phyloP scores from a whole-genome alignment of 2,329 filamentous ascomycete species.

The Trichophaea hybrida region DNA sequence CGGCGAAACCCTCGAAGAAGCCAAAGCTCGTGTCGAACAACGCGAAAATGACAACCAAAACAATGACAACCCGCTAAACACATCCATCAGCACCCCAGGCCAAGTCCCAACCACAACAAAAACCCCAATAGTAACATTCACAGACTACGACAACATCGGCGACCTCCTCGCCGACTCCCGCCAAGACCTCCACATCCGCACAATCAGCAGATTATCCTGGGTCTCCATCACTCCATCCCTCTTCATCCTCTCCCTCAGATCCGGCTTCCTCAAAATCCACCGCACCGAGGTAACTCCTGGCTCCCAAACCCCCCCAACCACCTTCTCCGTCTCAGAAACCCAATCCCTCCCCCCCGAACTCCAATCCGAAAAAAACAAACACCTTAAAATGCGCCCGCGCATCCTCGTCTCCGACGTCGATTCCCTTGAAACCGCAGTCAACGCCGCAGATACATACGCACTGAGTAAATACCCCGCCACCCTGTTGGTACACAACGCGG shows the following conservation, averaged over 20 bases:
- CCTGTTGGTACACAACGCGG: conserved; percentile 51
- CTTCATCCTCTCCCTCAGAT: conserved; percentile 55
- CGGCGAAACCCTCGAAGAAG: conserved; percentile 44
- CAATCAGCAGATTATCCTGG: conserved; percentile 65
- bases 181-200: conserved; percentile 62
- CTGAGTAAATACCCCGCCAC: conserved; percentile 47
- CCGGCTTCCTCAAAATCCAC: conserved; percentile 46
- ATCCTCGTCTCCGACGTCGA: conserved; percentile 46
- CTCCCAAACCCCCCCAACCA: neutral
- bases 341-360: conserved; percentile 18
- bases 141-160: conserved; percentile 81
- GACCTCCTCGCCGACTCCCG: conserved; percentile 75
- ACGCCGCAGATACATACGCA: conserved; percentile 67
- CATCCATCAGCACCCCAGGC: neutral
- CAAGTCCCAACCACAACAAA: neutral
- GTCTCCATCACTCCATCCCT: conserved; percentile 57
- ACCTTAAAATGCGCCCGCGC: conserved; percentile 38
- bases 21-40: conserved; percentile 9
- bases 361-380: neutral
- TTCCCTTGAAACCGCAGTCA: conserved; percentile 61
- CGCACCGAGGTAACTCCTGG: conserved; percentile 10
- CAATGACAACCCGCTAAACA: neutral
- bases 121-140: conserved; percentile 50
- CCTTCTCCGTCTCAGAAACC: conserved; percentile 32
- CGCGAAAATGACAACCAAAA: neutral